phyloP scores from a whole-genome alignment of 495 filamentous ascomycete genomes.

The Penicillium parvum region DNA sequence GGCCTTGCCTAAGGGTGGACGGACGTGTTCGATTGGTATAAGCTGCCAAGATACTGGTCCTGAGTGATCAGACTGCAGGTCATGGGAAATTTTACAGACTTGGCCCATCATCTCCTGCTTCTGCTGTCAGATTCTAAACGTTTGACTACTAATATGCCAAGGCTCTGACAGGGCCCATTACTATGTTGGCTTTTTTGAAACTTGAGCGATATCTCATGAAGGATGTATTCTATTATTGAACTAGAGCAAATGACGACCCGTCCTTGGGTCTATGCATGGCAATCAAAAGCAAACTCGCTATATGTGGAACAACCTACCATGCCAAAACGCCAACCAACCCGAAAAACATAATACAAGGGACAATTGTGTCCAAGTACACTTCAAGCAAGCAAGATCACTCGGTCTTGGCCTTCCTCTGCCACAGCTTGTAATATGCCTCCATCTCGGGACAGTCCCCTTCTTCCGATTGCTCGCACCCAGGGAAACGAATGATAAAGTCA shows the following conservation, averaged over 20 bases:
- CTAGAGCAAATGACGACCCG: slow-evolving; percentile 14
- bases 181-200: too few species aligned
- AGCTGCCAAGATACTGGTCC: too few species aligned
- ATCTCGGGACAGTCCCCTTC: slow-evolving; percentile 67
- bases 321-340: slow-evolving; percentile 3
- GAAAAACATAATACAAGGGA: too few species aligned
- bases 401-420: slow-evolving; percentile 34
- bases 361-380: too few species aligned
- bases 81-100: too few species aligned
- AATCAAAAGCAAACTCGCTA: slow-evolving; percentile 12
- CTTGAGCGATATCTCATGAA: too few species aligned
- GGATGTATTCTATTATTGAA: slow-evolving; percentile 15
- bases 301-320: slow-evolving; percentile 8
- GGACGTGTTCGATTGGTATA: not conserved
- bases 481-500: slow-evolving; percentile 76
- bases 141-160: too few species aligned
- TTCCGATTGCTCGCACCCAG: slow-evolving; percentile 57
- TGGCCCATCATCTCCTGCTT: not conserved
- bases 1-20: slow-evolving; percentile 47
- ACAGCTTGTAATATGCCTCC: slow-evolving; percentile 48
- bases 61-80: too few species aligned
- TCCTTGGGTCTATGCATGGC: slow-evolving; percentile 11
- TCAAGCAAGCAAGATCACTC: too few species aligned
- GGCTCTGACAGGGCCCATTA: too few species aligned
- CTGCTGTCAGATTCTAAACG: too few species aligned